A percentile compares a stretch with the other conserved stretches of the same genome.
Evolutionary conservation across 306 rosid genomes (phyloP).

Genomic region (Vicia villosa): DNA sequence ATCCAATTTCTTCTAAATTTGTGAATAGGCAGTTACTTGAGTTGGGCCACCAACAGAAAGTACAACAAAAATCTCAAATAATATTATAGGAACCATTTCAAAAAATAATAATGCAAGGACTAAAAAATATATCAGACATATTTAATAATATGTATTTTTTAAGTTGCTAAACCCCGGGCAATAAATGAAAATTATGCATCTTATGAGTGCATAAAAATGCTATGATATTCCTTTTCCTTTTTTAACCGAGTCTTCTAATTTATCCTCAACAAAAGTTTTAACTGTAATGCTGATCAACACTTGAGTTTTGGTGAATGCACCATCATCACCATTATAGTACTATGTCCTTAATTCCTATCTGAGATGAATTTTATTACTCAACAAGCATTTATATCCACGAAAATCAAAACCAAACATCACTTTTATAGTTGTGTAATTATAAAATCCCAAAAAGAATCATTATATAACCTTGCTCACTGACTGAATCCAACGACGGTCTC

Average conservation of each 20-base stretch:
- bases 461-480: slow-evolving; percentile 48
- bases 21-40: slow-evolving; percentile 1
- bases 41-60: slow-evolving; percentile 22
- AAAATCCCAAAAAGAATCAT: slow-evolving; percentile 31
- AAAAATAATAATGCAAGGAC: background rate
- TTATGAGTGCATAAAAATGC: background rate
- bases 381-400: slow-evolving; percentile 15
- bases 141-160: background rate
- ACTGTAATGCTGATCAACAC: slow-evolving; percentile 1
- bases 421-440: slow-evolving; percentile 9
- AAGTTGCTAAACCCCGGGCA: background rate
- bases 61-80: background rate
- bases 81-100: background rate
- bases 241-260: slow-evolving; percentile 13
- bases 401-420: slow-evolving; percentile 26
- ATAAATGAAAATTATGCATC: slow-evolving; percentile 3
- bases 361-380: slow-evolving; percentile 19
- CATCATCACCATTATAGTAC: slow-evolving; percentile 7
- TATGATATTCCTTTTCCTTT: background rate
- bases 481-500: slow-evolving; percentile 46
- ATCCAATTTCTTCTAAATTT: slow-evolving; percentile 14
- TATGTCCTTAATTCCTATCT: slow-evolving; percentile 21
- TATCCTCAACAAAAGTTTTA: background rate
- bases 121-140: background rate
- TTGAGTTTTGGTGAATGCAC: background rate